A percentile compares a stretch with the other conserved stretches of the same genome.
phyloP scores from a whole-genome alignment of 1,139 yeast genomes.

The Ogataea hybrid region DNA sequence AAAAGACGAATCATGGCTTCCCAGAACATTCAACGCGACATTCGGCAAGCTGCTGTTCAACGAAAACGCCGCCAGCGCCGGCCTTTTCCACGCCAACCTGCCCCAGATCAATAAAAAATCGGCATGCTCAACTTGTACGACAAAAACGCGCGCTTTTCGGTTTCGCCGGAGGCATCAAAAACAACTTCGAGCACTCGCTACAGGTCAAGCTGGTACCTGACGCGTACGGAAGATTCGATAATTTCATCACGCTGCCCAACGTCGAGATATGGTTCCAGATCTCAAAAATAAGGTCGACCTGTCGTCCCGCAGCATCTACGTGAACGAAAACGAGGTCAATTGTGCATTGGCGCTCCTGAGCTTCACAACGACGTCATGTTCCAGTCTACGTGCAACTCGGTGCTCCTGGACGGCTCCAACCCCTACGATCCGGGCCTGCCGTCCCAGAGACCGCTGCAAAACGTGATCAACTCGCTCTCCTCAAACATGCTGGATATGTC shows the following conservation, averaged over 20 bases:
- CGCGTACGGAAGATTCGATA: conserved; percentile 32
- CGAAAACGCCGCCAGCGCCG: conserved; percentile 8
- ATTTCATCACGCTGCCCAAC: conserved; percentile 40
- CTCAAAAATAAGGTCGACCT: too few species aligned
- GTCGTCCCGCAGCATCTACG: too few species aligned
- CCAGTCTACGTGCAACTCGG: too few species aligned
- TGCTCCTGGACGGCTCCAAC: too few species aligned
- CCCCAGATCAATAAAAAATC: conserved; percentile 40
- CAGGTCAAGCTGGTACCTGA: conserved; percentile 49
- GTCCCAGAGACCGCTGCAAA: too few species aligned
- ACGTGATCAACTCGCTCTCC: too few species aligned
- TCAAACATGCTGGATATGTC: too few species aligned
- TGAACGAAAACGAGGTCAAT: too few species aligned
- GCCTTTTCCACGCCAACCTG: conserved; percentile 39
- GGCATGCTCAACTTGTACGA: conserved; percentile 37
- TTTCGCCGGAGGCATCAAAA: conserved; percentile 31
- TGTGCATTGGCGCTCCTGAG: too few species aligned
- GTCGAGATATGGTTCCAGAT: conserved; percentile 48
- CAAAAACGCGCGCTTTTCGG: conserved; percentile 28
- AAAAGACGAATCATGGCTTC: conserved; percentile 15
- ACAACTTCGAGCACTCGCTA: conserved; percentile 40
- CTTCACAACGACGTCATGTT: too few species aligned
- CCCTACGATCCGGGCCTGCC: too few species aligned
- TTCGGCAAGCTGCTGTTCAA: conserved; percentile 27
- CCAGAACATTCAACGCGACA: conserved; percentile 27